These are phyloP conservation scores for Grifola frondosa DNA, from an alignment of 1,284 basidiomycete species.

Conservation along the genomic window DNA sequence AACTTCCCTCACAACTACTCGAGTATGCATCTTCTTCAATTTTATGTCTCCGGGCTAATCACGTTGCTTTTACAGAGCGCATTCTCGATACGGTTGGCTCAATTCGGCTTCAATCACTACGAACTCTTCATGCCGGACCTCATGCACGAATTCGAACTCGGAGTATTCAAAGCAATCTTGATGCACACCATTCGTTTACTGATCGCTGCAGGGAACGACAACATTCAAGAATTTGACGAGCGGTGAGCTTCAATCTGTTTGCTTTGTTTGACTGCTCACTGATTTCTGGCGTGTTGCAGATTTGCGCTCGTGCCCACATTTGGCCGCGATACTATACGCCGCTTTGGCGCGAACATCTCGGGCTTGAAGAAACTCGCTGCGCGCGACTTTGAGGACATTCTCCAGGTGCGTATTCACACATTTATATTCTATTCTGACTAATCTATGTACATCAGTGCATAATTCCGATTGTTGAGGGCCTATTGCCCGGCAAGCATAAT, in stretches of 20 bases:
- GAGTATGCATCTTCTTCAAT: constrained; percentile 2
- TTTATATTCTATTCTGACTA: too few relatives aligned
- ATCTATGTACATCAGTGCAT: too few relatives aligned
- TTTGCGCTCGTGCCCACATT: constrained; percentile 28
- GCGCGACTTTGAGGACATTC: constrained; percentile 30
- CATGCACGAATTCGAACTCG: constrained; percentile 31
- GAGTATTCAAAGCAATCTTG: constrained; percentile 27
- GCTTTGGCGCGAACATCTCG: constrained; percentile 25
- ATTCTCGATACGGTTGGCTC: constrained; percentile 37
- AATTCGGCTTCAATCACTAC: constrained; percentile 29
- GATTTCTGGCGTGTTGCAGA: constrained; percentile 9
- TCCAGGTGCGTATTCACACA: constrained; percentile 29
- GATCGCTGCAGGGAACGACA: constrained; percentile 5
- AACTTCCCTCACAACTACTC: neutral
- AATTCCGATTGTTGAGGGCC: constrained; percentile 31
- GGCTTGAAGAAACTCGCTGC: constrained; percentile 28
- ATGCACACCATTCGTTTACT: constrained; percentile 27
- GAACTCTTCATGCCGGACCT: constrained; percentile 23
- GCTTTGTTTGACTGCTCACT: neutral
- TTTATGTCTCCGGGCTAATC: neutral
- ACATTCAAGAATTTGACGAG: constrained; percentile 15
- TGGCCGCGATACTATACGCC: constrained; percentile 25
- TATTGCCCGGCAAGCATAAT: constrained; percentile 26
- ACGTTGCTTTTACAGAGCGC: constrained; percentile 16
- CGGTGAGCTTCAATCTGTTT: constrained; percentile 11